Conservation (phyloP, 192 early-diverging fungal genomes). For the Linderina pennispora region DNA sequence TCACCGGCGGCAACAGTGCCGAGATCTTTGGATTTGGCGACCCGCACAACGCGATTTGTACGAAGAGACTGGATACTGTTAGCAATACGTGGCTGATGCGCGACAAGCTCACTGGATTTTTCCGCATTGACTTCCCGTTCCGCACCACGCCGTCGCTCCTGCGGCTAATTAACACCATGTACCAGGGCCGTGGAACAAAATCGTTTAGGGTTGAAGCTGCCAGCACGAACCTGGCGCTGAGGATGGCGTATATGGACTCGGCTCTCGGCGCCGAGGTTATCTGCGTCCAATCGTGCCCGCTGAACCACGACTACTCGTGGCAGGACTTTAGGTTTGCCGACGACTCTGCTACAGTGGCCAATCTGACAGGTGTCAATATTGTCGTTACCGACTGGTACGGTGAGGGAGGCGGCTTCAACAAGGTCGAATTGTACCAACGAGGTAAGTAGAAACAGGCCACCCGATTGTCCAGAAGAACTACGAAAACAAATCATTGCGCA, state of each 20-base stretch:
- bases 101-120: slow-evolving; percentile 63
- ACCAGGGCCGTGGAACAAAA: slow-evolving; percentile 56
- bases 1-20: slow-evolving; percentile 52
- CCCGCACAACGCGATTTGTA: slow-evolving; percentile 50
- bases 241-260: slow-evolving; percentile 61
- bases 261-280: slow-evolving; percentile 23
- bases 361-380: slow-evolving; percentile 51
- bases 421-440: slow-evolving; percentile 44
- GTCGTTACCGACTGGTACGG: slow-evolving; percentile 55
- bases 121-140: slow-evolving; percentile 53
- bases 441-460: too few relatives aligned
- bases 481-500: too few relatives aligned
- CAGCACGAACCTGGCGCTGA: slow-evolving; percentile 48
- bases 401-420: slow-evolving; percentile 43
- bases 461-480: too few relatives aligned
- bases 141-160: slow-evolving; percentile 56
- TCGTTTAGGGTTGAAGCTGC: slow-evolving; percentile 59
- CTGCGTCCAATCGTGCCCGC: slow-evolving; percentile 40
- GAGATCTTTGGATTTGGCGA: slow-evolving; percentile 25
- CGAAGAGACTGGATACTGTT: slow-evolving; percentile 9
- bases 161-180: slow-evolving; percentile 57
- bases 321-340: slow-evolving; percentile 47
- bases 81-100: slow-evolving; percentile 63
- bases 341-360: slow-evolving; percentile 31
- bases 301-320: slow-evolving; percentile 31